Evolutionary conservation across 176 grass and related monocot species (phyloP).

Genomic region (Neostapfia colusana): DNA sequence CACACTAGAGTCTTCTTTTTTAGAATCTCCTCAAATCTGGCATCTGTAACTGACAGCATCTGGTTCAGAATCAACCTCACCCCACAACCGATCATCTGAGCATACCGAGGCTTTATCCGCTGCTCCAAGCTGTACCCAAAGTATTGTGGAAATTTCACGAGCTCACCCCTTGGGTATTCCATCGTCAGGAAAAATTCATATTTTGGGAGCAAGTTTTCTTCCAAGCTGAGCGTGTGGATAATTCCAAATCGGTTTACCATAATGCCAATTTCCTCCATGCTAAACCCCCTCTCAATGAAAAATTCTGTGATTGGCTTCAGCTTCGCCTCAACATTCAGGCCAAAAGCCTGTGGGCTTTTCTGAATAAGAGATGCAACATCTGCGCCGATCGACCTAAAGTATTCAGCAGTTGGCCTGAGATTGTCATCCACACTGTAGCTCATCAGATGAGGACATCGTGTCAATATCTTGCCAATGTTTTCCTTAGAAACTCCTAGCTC

Average conservation of each 20-base stretch:
- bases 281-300: slow-evolving; percentile 66
- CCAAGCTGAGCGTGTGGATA: slow-evolving; percentile 86
- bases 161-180: slow-evolving; percentile 74
- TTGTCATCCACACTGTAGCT: slow-evolving; percentile 81
- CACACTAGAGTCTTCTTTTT: slow-evolving; percentile 46
- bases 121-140: slow-evolving; percentile 76
- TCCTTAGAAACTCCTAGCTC: slow-evolving; percentile 76
- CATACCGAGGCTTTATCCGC: slow-evolving; percentile 78
- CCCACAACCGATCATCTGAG: slow-evolving; percentile 54
- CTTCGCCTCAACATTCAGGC: slow-evolving; percentile 77
- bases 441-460: slow-evolving; percentile 73
- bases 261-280: slow-evolving; percentile 61
- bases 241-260: slow-evolving; percentile 78
- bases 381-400: slow-evolving; percentile 73
- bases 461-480: slow-evolving; percentile 90
- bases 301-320: slow-evolving; percentile 82
- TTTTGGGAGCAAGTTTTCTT: slow-evolving; percentile 75
- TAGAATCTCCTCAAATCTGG: slow-evolving; percentile 64
- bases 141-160: slow-evolving; percentile 93
- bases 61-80: slow-evolving; percentile 72
- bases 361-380: slow-evolving; percentile 68
- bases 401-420: slow-evolving; percentile 74
- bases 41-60: slow-evolving; percentile 63
- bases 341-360: slow-evolving; percentile 84
- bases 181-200: slow-evolving; percentile 81